Conservation (phyloP, 805 yeast genomes). For the Zygoascus ofunaensis region DNA sequence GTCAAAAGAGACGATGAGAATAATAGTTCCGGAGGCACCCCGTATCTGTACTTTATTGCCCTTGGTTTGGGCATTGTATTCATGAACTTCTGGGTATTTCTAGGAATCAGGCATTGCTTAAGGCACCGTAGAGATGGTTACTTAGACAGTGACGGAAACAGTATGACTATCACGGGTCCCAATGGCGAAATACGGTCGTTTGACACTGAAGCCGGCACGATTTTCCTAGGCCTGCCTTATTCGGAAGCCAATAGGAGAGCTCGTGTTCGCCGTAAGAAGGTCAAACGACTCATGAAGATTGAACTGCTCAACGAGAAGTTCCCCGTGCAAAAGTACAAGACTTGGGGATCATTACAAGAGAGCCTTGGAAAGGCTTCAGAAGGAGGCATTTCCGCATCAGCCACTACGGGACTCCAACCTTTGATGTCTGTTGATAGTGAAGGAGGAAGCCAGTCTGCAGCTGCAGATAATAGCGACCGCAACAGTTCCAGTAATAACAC, state of each 20-base stretch:
- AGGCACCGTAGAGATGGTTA: slow-evolving; percentile 15
- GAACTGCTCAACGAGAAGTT: slow-evolving; percentile 25
- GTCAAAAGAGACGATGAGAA: not conserved
- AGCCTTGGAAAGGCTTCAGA: slow-evolving; percentile 11
- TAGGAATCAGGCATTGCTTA: slow-evolving; percentile 27
- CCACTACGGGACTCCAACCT: slow-evolving; percentile 5
- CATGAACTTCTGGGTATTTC: slow-evolving; percentile 28
- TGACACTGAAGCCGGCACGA: not conserved
- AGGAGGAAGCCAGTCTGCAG: too few relatives aligned
- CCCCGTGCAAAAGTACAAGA: slow-evolving; percentile 25
- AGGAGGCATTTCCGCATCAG: slow-evolving; percentile 16
- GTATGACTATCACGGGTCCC: slow-evolving; percentile 3
- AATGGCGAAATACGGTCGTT: not conserved
- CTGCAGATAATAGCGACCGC: not conserved
- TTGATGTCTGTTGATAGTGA: too few relatives aligned
- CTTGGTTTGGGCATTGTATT: slow-evolving; percentile 30
- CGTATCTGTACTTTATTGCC: slow-evolving; percentile 30
- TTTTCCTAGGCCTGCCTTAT: slow-evolving; percentile 14
- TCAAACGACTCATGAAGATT: slow-evolving; percentile 21
- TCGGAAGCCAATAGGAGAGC: slow-evolving; percentile 11
- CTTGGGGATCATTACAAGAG: slow-evolving; percentile 24
- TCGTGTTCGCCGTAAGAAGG: slow-evolving; percentile 15
- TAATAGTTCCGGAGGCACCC: slow-evolving; percentile 13
- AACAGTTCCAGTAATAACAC: not conserved
- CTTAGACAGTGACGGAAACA: slow-evolving; percentile 1